A percentile compares a stretch with the other conserved stretches of the same genome.
Evolutionary conservation across 169 alveolate genomes (phyloP).

Genomic region (Plasmodium reichenowi): DNA sequence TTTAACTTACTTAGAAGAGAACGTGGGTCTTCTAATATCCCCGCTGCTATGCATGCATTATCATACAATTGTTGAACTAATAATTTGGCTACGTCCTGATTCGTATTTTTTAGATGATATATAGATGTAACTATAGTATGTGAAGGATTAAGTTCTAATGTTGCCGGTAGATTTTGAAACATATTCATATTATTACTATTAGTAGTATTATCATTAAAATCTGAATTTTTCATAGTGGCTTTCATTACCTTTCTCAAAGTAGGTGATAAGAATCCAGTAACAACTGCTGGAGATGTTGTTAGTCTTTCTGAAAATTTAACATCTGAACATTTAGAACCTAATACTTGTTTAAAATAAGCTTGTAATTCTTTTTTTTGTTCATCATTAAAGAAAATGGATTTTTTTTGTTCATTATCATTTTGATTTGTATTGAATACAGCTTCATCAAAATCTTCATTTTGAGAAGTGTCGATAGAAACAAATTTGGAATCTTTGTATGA

Average conservation of each 20-base stretch:
- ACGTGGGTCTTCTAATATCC: conserved; percentile 93
- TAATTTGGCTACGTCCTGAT: conserved; percentile 86
- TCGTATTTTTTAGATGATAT: conserved; percentile 81
- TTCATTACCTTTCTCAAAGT: conserved; percentile 88
- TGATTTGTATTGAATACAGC: conserved; percentile 76
- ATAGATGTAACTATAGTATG: conserved; percentile 83
- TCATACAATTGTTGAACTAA: conserved; percentile 88
- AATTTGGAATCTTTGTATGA: conserved; percentile 81
- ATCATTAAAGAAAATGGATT: conserved; percentile 76
- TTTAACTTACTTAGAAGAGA: conserved; percentile 88
- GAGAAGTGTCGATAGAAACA: conserved; percentile 83
- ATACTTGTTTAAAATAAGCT: conserved; percentile 73
- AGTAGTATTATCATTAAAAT: conserved; percentile 73
- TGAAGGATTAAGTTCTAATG: conserved; percentile 89
- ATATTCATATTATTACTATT: conserved; percentile 29
- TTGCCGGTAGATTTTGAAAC: conserved; percentile 84
- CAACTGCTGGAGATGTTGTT: conserved; percentile 91
- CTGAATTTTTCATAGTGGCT: conserved; percentile 86
- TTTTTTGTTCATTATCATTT: conserved; percentile 50
- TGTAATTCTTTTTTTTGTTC: conserved; percentile 64
- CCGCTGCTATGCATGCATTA: conserved; percentile 94
- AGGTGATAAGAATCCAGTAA: conserved; percentile 90
- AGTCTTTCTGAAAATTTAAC: conserved; percentile 92
- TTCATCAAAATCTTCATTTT: conserved; percentile 76
- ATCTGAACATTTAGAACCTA: conserved; percentile 85